Evolutionary conservation across 2,329 filamentous ascomycete species (phyloP), one percentile per base, ranked within the genome.

Genomic region (Aspergillus terreus): DNA sequence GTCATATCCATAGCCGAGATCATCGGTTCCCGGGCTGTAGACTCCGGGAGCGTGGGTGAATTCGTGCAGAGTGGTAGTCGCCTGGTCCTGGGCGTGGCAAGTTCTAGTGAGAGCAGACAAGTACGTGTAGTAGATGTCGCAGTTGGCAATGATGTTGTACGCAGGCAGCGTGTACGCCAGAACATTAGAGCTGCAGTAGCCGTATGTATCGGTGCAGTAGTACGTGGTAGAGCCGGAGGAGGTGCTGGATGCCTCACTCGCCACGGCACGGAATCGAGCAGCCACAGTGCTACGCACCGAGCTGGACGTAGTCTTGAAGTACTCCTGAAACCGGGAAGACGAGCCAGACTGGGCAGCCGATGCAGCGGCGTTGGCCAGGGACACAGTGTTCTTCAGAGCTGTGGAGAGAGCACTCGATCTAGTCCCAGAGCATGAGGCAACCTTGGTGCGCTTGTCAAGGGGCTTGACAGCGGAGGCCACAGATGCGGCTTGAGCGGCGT

Each of bases 81-180:
- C 82, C 70, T 85, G 82, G 63, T 87, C 85, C 69, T 87, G 84
- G 2, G 61, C 77, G 63, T 87, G 82, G 72, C 85, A 88, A 1
- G 65, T 69, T 7, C 58, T 59, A 7, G 78, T 71, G 27, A 82
- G 52, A 1, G 75, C 73, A 0, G 80, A 73, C 7, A 87, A 74
- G 11, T 66, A 71, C 42, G 63, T 54, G 47, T 70, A 78, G 73
- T 84, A 87, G 70, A 82, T 67, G 12, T 76, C 73, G 70, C 84
- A 87, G 72, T 85, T 85, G 50, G 79, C 81, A 67, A 86, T 81
- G 63, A 78, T 71, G 65, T 78, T 79, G 25, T 60, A 61, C 1
- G 73, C 70, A 1, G 82, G 81, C 4, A 84, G 68, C 0, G 83
- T 85, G 66, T 85, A 87, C 1, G 84, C 85, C 15, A 87, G 69